phyloP scores from a whole-genome alignment of 2,329 filamentous ascomycete species.

The Setomelanomma holmii region DNA sequence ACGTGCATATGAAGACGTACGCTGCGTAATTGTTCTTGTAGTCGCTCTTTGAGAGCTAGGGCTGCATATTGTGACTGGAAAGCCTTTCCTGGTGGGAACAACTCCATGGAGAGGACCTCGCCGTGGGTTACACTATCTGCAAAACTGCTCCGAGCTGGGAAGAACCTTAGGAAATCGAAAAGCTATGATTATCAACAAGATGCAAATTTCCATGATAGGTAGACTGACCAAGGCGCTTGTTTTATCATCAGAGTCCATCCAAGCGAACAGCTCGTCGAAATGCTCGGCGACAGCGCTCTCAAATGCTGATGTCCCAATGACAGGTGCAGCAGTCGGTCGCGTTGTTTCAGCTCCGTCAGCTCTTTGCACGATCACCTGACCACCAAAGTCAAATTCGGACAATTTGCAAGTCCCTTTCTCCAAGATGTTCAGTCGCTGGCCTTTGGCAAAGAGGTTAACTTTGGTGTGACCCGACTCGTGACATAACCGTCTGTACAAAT shows the following conservation, averaged over 20 bases:
- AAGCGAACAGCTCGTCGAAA: conserved; percentile 83
- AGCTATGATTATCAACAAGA: conserved; percentile 29
- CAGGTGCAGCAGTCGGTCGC: conserved; percentile 23
- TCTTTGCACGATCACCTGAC: conserved; percentile 40
- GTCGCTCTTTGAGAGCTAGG: conserved; percentile 34
- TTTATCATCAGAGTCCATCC: conserved; percentile 74
- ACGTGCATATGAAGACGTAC: conserved; percentile 32
- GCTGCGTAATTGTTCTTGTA: conserved; percentile 41
- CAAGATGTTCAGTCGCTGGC: conserved; percentile 68
- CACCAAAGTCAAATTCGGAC: conserved; percentile 57
- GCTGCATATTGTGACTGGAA: conserved; percentile 47
- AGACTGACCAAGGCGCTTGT: conserved; percentile 25
- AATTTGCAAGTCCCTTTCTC: conserved; percentile 66
- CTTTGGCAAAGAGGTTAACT: conserved; percentile 75
- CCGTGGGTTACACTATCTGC: conserved; percentile 35
- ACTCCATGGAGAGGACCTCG: conserved; percentile 23
- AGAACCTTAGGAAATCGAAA: conserved; percentile 44
- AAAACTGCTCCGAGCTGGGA: conserved; percentile 40
- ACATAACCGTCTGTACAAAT: conserved; percentile 71
- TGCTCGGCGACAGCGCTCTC: conserved; percentile 82
- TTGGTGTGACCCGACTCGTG: conserved; percentile 77
- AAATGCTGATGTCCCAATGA: conserved; percentile 57
- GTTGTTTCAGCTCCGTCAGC: conserved; percentile 34
- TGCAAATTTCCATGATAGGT: conserved; percentile 27
- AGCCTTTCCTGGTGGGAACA: conserved; percentile 45